These are phyloP conservation scores for Lactarius akahatsu DNA, from an alignment of 768 basidiomycete genomes.

Conservation along the genomic window DNA sequence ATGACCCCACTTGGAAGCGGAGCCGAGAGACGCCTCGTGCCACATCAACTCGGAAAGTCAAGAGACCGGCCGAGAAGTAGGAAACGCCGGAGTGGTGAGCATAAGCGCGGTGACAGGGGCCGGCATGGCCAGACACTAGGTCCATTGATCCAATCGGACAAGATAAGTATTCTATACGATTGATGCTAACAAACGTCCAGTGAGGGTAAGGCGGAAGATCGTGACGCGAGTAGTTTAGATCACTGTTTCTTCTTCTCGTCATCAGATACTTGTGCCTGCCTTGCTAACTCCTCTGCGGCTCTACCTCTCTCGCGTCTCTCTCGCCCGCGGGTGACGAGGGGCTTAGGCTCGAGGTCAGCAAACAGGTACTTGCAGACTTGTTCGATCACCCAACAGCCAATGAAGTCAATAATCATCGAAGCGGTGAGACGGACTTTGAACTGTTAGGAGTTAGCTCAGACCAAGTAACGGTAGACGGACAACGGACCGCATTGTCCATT, in stretches of 20 bases:
- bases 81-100: slow-evolving; percentile 17
- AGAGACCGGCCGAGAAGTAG: slow-evolving; percentile 9
- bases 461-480: neutral
- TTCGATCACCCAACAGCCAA: slow-evolving; percentile 85
- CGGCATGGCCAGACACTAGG: slow-evolving; percentile 11
- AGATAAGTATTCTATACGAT: slow-evolving; percentile 27
- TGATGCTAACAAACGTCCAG: slow-evolving; percentile 23
- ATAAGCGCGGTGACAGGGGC: slow-evolving; percentile 8
- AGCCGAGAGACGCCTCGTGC: slow-evolving; percentile 14
- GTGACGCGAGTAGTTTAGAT: slow-evolving; percentile 14
- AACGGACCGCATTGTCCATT: slow-evolving; percentile 73
- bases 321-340: slow-evolving; percentile 79
- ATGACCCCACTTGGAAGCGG: slow-evolving; percentile 22
- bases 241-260: slow-evolving; percentile 41
- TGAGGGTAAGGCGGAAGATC: slow-evolving; percentile 11
- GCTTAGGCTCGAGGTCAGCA: slow-evolving; percentile 82
- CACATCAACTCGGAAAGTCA: slow-evolving; percentile 24
- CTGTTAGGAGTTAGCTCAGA: slow-evolving; percentile 41
- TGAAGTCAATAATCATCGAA: slow-evolving; percentile 87
- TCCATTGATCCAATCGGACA: slow-evolving; percentile 24
- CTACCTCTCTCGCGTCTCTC: slow-evolving; percentile 72
- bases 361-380: slow-evolving; percentile 80
- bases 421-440: slow-evolving; percentile 79
- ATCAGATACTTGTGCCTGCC: slow-evolving; percentile 28
- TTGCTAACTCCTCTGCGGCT: slow-evolving; percentile 40